phyloP scores from a whole-genome alignment of 2,329 filamentous ascomycete species.

The Cladophialophora chaetospira region DNA sequence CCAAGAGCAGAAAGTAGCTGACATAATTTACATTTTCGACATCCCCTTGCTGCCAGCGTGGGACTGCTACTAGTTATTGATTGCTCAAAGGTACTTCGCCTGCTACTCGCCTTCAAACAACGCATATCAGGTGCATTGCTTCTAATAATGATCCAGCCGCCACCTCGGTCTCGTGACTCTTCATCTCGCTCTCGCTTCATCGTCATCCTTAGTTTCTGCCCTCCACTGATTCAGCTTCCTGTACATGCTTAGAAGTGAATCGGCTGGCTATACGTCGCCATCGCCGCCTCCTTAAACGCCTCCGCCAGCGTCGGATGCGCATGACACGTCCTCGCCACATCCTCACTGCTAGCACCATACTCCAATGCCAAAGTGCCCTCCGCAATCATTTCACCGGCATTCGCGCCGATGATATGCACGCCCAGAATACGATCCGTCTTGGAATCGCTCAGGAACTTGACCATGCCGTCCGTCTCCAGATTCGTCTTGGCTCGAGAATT shows the following conservation, averaged over 20 bases:
- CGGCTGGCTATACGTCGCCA: constrained; percentile 93
- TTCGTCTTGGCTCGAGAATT: constrained; percentile 99
- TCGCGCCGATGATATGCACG: constrained; percentile 93
- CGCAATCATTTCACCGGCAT: constrained; percentile 98
- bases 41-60: not conserved
- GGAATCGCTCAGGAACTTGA: constrained; percentile 95
- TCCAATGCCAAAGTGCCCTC: constrained; percentile 93
- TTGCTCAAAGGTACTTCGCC: not conserved
- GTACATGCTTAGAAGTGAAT: constrained; percentile 76
- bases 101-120: too few relatives aligned
- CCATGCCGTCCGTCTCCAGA: constrained; percentile 89
- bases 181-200: not conserved
- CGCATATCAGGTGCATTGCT: too few relatives aligned
- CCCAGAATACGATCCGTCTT: constrained; percentile 95
- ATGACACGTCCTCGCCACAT: constrained; percentile 92
- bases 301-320: constrained; percentile 94
- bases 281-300: constrained; percentile 99
- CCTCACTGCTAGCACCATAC: constrained; percentile 93
- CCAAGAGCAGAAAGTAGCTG: too few relatives aligned
- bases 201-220: not conserved
- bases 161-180: too few relatives aligned
- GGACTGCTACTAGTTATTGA: not conserved
- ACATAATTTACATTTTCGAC: constrained; percentile 11
- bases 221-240: not conserved
- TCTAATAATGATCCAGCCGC: too few relatives aligned